Evolutionary conservation across 2,329 filamentous ascomycete species (phyloP).

Genomic region (Rachicladosporium sp.): DNA sequence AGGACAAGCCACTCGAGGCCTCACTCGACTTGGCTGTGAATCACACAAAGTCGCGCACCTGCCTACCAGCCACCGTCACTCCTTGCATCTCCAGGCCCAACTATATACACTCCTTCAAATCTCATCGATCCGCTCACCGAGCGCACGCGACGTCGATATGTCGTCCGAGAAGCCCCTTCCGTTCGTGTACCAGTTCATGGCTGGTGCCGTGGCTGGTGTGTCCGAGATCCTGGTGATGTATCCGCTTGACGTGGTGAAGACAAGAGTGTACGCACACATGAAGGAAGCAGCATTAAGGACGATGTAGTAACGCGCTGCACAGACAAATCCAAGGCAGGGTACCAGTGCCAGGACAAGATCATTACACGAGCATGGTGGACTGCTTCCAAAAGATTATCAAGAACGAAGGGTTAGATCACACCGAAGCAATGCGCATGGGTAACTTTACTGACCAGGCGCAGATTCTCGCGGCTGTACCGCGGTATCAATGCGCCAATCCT

Average conservation of each 20-base stretch:
- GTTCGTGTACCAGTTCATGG: slow-evolving; percentile 89
- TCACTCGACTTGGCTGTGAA: too few species aligned
- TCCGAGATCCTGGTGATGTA: slow-evolving; percentile 74
- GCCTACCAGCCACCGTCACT: too few species aligned
- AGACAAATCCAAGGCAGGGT: slow-evolving; percentile 46
- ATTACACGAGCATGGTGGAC: slow-evolving; percentile 94
- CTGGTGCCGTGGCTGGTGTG: slow-evolving; percentile 93
- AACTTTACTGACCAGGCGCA: slow-evolving; percentile 24
- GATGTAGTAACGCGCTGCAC: slow-evolving; percentile 7
- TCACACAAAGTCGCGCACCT: too few species aligned
- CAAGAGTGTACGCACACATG: slow-evolving; percentile 60
- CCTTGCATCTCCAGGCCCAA: too few species aligned
- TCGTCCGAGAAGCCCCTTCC: slow-evolving; percentile 61
- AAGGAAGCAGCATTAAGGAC: too few species aligned
- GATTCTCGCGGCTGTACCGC: slow-evolving; percentile 77
- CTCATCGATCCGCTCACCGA: too few species aligned
- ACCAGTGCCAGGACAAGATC: slow-evolving; percentile 56
- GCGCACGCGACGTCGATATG: slow-evolving; percentile 23
- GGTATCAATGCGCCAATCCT: slow-evolving; percentile 92
- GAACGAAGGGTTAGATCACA: slow-evolving; percentile 67
- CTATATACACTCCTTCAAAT: too few species aligned
- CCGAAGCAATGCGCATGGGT: neutral
- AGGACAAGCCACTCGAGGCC: too few species aligned
- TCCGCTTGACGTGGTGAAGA: slow-evolving; percentile 96
- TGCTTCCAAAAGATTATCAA: slow-evolving; percentile 96